Conservation (phyloP, 371 early-diverging fungal genomes). For the Massospora cicadina region DNA sequence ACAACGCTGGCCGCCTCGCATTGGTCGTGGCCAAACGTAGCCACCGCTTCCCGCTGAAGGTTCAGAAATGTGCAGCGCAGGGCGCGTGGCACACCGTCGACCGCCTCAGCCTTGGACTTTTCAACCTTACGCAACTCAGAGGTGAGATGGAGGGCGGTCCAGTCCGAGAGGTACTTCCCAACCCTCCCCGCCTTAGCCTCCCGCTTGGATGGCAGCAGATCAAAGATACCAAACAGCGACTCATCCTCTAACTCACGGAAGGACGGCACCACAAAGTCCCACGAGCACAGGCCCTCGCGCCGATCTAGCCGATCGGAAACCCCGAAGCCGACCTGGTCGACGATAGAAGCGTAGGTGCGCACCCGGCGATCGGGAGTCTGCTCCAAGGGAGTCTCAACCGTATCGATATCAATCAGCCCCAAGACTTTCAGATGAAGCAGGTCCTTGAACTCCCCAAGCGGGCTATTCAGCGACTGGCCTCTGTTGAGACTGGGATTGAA, state of each 20-base stretch:
- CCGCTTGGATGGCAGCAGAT: constrained; percentile 37
- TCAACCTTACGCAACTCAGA: constrained; percentile 45
- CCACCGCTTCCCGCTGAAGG: constrained; percentile 53
- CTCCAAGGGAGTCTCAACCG: constrained; percentile 63
- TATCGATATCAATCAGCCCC: constrained; percentile 76
- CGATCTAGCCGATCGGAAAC: constrained; percentile 65
- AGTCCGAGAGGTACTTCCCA: constrained; percentile 45
- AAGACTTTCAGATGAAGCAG: constrained; percentile 54
- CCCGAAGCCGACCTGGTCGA: constrained; percentile 67
- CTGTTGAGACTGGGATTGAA: constrained; percentile 33
- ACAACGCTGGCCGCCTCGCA: constrained; percentile 45
- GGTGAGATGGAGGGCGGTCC: constrained; percentile 39
- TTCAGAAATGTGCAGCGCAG: constrained; percentile 54
- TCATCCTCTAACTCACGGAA: constrained; percentile 72
- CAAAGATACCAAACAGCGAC: constrained; percentile 73
- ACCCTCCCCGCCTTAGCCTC: constrained; percentile 27
- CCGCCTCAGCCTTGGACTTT: constrained; percentile 26
- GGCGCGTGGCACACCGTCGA: constrained; percentile 33
- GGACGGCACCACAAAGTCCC: constrained; percentile 70
- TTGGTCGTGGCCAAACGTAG: constrained; percentile 21
- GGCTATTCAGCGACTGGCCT: background rate
- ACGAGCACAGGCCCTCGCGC: constrained; percentile 36
- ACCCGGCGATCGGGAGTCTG: constrained; percentile 63
- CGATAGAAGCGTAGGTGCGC: constrained; percentile 66
- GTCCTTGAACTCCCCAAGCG: constrained; percentile 53